Conservation (phyloP, 1,284 basidiomycete genomes). For the Singerocomus inundabilis region DNA sequence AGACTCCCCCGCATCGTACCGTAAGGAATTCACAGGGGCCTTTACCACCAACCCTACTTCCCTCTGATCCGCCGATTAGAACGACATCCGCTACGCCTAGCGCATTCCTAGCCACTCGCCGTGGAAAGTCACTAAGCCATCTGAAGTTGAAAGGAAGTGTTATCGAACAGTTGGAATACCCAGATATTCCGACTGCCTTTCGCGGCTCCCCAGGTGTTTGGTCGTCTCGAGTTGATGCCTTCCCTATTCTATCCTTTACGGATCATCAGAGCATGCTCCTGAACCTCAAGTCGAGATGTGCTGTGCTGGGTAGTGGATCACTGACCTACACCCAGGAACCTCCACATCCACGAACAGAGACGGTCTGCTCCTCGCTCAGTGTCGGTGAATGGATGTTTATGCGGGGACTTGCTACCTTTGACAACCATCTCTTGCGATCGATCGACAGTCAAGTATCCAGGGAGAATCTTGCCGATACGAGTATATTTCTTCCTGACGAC, state of each 20-base stretch:
- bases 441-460: constrained; percentile 1
- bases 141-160: constrained; percentile 37
- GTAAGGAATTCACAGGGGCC: constrained; percentile 1
- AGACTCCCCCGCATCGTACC: neutral
- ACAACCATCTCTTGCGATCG: constrained; percentile 4
- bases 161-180: constrained; percentile 42
- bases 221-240: constrained; percentile 41
- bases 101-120: constrained; percentile 46
- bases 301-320: constrained; percentile 25
- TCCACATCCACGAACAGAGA: neutral
- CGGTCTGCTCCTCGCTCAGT: constrained; percentile 3
- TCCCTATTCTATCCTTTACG: constrained; percentile 32
- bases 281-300: constrained; percentile 45
- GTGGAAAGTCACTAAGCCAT: constrained; percentile 48
- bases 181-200: constrained; percentile 62
- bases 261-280: constrained; percentile 56
- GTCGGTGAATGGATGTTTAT: constrained; percentile 27
- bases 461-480: constrained; percentile 5
- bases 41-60: neutral
- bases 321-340: constrained; percentile 20
- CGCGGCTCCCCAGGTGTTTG: constrained; percentile 51
- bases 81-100: constrained; percentile 16
- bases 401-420: constrained; percentile 18
- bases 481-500: constrained; percentile 11
- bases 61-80: neutral